Conservation (phyloP, 2,329 filamentous ascomycete genomes). For the Colletotrichum lindemuthianum region DNA sequence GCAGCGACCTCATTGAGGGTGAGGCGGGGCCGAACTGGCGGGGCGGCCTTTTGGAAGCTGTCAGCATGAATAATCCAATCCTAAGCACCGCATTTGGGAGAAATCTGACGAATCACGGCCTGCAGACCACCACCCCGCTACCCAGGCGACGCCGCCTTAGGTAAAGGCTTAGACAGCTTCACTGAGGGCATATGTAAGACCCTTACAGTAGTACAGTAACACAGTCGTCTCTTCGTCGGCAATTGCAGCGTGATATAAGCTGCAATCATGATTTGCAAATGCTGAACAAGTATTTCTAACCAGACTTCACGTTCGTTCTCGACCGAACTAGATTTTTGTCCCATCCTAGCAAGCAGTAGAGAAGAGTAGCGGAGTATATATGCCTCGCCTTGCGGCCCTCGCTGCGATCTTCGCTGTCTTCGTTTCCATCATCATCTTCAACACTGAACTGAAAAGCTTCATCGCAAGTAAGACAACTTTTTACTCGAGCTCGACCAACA, state of each 20-base stretch:
- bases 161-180: slow-evolving; percentile 31
- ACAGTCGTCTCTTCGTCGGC: neutral
- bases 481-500: slow-evolving; percentile 36
- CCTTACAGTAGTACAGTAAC: slow-evolving; percentile 6
- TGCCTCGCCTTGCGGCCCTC: slow-evolving; percentile 47
- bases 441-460: slow-evolving; percentile 40
- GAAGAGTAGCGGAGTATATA: slow-evolving; percentile 45
- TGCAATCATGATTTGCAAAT: slow-evolving; percentile 34
- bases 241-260: slow-evolving; percentile 22
- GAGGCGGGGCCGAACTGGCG: slow-evolving; percentile 3
- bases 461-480: slow-evolving; percentile 39
- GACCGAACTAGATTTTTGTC: slow-evolving; percentile 22
- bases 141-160: slow-evolving; percentile 11
- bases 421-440: slow-evolving; percentile 50
- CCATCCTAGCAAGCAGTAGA: neutral
- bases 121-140: slow-evolving; percentile 4
- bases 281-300: slow-evolving; percentile 30
- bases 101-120: slow-evolving; percentile 12
- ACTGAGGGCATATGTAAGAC: slow-evolving; percentile 31
- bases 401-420: slow-evolving; percentile 49
- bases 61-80: slow-evolving; percentile 38
- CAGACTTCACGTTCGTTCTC: slow-evolving; percentile 29
- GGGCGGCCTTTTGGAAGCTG: slow-evolving; percentile 18
- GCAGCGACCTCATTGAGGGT: too few species aligned
- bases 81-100: slow-evolving; percentile 25